Conservation (phyloP, 2,329 filamentous ascomycete species). For the Teratosphaeria viscida region DNA sequence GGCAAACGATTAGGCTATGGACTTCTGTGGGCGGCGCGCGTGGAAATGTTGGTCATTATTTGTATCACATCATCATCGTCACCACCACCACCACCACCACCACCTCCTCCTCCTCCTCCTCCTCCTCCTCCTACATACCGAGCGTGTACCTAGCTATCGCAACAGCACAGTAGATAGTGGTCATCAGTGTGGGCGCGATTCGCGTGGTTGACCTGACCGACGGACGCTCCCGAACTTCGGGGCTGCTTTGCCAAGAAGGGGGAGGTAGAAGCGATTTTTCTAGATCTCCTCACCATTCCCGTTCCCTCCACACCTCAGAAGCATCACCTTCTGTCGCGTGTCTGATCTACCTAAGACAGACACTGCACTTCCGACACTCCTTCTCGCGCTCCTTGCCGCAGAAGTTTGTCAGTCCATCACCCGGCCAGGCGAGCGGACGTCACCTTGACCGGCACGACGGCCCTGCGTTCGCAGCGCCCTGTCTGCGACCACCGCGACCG, state of each 20-base stretch:
- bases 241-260: no score
- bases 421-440: neutral
- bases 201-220: neutral
- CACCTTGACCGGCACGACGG: constrained; percentile 2
- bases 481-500: constrained; percentile 1
- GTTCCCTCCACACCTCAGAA: constrained; percentile 1
- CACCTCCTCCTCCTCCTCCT: no score
- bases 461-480: constrained; percentile 3
- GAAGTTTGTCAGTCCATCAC: constrained; percentile 2
- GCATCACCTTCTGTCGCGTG: constrained; percentile 9
- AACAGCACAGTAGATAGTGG: no score
- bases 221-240: no score
- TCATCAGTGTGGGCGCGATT: no score
- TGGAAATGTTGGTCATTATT: neutral
- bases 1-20: neutral
- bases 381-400: constrained; percentile 8
- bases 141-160: no score
- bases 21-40: neutral
- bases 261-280: neutral
- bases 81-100: no score
- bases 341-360: constrained; percentile 9
- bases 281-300: neutral
- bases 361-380: constrained; percentile 2
- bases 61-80: neutral
- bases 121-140: no score